Base-by-base conservation (phyloP, 140 eudicot genomes). In the Flaveria floridana region DNA sequence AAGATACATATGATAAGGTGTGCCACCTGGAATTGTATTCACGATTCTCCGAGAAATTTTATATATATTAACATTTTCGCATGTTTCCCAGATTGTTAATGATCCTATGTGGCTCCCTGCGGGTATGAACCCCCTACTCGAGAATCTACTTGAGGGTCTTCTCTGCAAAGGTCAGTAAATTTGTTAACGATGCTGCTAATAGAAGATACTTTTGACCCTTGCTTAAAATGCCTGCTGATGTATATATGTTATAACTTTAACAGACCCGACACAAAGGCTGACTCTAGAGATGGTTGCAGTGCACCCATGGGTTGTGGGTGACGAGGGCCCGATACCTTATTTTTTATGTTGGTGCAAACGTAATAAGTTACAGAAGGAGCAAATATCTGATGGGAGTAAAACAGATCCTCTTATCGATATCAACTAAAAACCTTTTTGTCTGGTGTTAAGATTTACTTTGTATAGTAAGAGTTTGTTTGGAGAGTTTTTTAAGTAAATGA, bases 1-100 rank as follows among this genome's bases (percentile, higher is more conserved):
- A 90, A 73, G 98, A 93, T 50, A 93, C 98, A 2, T 93, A 93
- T 57, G 98, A 93, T 75, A 93, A 88, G 96, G 98, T 88, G 16
- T 66, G 79, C 55, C 18, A 52, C 51, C 20, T 78, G 23, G 4
- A 47, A 3, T 78, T 21, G n/a, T 23, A 30, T 37, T 4, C 39
- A 71, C 0, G 19, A 2, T 21, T 15, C 25, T 44, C 50, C 2
- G 1, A 44, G 2, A 34, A 34, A 4, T 44, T 59, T 11, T 6
- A 30, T 34, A 34, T 34, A 34, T 14, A 3, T 10, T 25, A 46
- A 19, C 19, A 11, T 44, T 10, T 73, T 51, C 26, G 2, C n/a
- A 65, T 65, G 28, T 65, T 66, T 73, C 52, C 19, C 87, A 93
- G 97, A 93, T 93, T 19, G 96, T 90, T 58, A 78, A 88, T 77